A percentile compares a stretch with the other conserved stretches of the same genome.
These are phyloP conservation scores for Tubosaeta brunneosetosa DNA, from an alignment of 768 basidiomycete species.

Conservation along the genomic window DNA sequence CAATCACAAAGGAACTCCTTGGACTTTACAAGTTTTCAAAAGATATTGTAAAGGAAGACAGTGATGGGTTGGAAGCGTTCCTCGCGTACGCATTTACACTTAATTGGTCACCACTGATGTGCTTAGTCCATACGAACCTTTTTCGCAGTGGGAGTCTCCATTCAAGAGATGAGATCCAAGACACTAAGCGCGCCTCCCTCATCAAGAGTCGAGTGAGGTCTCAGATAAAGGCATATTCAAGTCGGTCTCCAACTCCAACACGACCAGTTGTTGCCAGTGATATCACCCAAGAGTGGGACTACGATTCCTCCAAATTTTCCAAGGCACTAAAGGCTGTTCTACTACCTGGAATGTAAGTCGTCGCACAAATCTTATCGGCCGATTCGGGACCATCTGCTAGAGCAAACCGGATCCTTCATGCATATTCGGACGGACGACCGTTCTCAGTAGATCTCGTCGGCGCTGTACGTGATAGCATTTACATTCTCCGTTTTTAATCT, in stretches of 20 bases:
- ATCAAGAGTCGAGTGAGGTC: constrained; percentile 17
- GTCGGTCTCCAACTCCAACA: not conserved
- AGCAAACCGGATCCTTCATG: constrained; percentile 36
- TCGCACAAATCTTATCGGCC: not conserved
- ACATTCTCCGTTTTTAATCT: not conserved
- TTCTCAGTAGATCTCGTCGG: constrained; percentile 55
- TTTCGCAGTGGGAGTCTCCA: constrained; percentile 31
- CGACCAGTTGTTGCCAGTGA: not conserved
- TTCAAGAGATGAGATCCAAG: constrained; percentile 16
- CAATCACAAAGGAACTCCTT: constrained; percentile 38
- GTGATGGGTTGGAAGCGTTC: constrained; percentile 4
- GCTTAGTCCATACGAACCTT: not conserved
- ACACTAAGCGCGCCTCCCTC: constrained; percentile 18
- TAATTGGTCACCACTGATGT: not conserved
- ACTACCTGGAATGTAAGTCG: constrained; percentile 19
- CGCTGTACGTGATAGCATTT: constrained; percentile 35
- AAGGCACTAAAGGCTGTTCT: not conserved
- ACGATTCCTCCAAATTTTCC: constrained; percentile 8
- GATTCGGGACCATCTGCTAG: constrained; percentile 15
- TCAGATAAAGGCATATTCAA: not conserved
- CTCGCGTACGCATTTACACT: constrained; percentile 28
- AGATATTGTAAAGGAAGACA: constrained; percentile 27
- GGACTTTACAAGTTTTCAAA: constrained; percentile 37
- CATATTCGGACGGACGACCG: constrained; percentile 45
- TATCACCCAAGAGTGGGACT: constrained; percentile 7